These are phyloP conservation scores for Stevia rebaudiana DNA, from an alignment of 140 eudicot species.

Conservation along the genomic window DNA sequence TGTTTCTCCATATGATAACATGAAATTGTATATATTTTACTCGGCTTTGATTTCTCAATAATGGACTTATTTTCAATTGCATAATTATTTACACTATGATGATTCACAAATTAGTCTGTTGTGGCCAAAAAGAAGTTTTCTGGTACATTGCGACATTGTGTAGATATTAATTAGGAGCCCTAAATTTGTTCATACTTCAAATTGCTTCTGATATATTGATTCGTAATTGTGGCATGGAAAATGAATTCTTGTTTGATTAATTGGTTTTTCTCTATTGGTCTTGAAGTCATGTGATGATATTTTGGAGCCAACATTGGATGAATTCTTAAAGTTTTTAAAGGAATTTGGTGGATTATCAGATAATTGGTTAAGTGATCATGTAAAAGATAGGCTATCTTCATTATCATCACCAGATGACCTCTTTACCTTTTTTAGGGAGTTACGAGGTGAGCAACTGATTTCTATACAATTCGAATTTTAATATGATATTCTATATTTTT, in stretches of 20 bases:
- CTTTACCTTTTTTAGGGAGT: constrained; percentile 68
- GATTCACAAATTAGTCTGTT: neutral
- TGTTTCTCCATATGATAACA: neutral
- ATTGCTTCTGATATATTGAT: constrained; percentile 4
- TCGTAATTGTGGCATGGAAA: neutral
- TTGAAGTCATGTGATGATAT: constrained; percentile 55
- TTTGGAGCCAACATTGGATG: constrained; percentile 84
- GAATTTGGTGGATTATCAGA: constrained; percentile 55
- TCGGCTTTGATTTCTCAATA: neutral
- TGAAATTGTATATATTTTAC: neutral
- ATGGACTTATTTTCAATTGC: neutral
- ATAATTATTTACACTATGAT: neutral
- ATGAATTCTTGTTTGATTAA: neutral
- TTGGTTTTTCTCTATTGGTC: neutral
- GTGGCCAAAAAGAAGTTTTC: neutral
- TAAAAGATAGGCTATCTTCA: constrained; percentile 51
- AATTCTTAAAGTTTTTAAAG: constrained; percentile 48
- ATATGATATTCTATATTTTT: neutral
- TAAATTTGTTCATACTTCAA: constrained; percentile 8
- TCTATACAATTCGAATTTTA: constrained; percentile 10
- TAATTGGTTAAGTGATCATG: constrained; percentile 63
- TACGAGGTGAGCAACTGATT: constrained; percentile 57
- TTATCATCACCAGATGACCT: constrained; percentile 87
- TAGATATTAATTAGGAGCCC: neutral
- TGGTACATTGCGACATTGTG: constrained; percentile 2